Base-by-base conservation (phyloP, 768 basidiomycete species). In the Solioccasus polychromus region DNA sequence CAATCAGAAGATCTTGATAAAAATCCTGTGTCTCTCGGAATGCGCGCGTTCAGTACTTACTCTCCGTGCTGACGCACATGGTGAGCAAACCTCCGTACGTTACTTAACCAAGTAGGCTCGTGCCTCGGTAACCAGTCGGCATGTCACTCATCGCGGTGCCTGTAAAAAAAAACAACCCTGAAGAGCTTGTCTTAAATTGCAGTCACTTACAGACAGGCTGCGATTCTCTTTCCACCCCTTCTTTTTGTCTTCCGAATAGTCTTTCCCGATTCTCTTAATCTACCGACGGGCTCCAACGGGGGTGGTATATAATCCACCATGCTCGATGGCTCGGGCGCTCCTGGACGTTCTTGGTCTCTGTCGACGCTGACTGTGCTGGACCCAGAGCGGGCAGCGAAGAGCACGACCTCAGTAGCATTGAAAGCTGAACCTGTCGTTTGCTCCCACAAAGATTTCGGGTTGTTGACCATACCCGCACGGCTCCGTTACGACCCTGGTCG, bases 391-490 rank as follows among this genome's bases (percentile, higher is more conserved):
- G 29, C 34, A 29, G 12, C 20, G 18, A 4, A 26, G 11, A 30
- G 18, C 17, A 20, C 36, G 10, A 31, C 24, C 25, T 28, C 48
- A 23, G 42, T 20, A 8, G 9, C 26, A 3, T n/a, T 39, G 38
- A 31, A 39, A 8, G 6, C 24, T 20, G 39, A 19, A 6, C 19
- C 36, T 4, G 14, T 5, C 6, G 8, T 20, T 23, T 9, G 2
- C 5, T 32, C 19, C 15, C 59, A 20, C 39, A 65, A 48, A 9
- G 61, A 66, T 52, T 78, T 78, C 37, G 69, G 71, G 23, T 68
- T 79, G 52, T 60, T 81, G 32, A 71, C 69, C 4, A 73, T 80
- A 5, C 79, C 78, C 0, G 61, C 52, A 34, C 54, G 60, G 30
- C 58, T 75, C 7, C 70, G 69, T 11, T 68, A 75, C 52, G 68